Conservation (phyloP, 371 early-diverging fungal species). For the Mucor piriformis region DNA sequence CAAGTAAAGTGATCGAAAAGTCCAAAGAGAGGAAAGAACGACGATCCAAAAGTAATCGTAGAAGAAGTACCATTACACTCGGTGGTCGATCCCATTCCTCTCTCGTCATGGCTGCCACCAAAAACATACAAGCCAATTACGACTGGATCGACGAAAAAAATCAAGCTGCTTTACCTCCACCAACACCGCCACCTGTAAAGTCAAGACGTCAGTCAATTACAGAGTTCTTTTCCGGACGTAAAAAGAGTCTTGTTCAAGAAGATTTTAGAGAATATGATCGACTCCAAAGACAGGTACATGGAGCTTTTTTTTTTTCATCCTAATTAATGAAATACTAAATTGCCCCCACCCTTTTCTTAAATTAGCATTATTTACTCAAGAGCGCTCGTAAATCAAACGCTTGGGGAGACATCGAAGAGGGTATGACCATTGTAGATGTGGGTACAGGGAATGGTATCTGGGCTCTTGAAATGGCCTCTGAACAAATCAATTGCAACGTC, state of each 20-base stretch:
- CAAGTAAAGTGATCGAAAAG: constrained; percentile 44
- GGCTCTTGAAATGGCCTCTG: constrained; percentile 62
- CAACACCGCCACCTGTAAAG: constrained; percentile 10
- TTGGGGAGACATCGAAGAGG: constrained; percentile 25
- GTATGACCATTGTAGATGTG: constrained; percentile 47
- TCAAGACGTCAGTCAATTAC: constrained; percentile 51
- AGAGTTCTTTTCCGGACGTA: constrained; percentile 46
- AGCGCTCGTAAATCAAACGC: constrained; percentile 47
- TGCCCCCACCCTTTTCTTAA: no score
- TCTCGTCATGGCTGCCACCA: constrained; percentile 17
- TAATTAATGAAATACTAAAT: not conserved
- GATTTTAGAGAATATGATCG: constrained; percentile 52
- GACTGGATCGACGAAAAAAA: constrained; percentile 47
- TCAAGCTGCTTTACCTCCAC: constrained; percentile 15
- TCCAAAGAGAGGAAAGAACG: constrained; percentile 34
- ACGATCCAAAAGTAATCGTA: constrained; percentile 24
- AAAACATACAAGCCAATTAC: constrained; percentile 36
- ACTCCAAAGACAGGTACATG: constrained; percentile 50
- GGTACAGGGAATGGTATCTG: constrained; percentile 60
- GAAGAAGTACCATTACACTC: constrained; percentile 42
- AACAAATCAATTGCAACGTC: constrained; percentile 46
- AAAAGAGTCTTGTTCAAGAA: constrained; percentile 40
- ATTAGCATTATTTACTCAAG: constrained; percentile 52
- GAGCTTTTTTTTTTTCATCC: not conserved
- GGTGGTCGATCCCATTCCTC: constrained; percentile 32